These are phyloP conservation scores for Rhododendron kiyosumense DNA, from an alignment of 148 eudicot genomes.

Conservation along the genomic window DNA sequence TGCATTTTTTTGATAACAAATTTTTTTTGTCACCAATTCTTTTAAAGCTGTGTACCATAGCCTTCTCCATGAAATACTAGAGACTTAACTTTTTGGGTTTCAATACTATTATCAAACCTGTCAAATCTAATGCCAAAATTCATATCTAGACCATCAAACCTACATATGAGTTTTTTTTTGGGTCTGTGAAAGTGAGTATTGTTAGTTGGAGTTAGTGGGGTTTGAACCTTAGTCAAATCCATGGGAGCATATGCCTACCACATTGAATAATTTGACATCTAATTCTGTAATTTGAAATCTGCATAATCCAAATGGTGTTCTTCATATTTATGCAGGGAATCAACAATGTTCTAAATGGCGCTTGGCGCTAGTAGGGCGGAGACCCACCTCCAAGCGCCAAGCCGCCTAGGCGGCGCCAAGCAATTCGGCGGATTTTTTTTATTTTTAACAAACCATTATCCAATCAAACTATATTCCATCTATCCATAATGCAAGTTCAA, in stretches of 20 bases:
- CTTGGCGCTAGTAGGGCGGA: no score
- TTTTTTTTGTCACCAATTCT: neutral
- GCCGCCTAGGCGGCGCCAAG: no score
- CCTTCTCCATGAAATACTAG: neutral
- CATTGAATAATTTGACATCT: neutral
- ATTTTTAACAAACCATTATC: no score
- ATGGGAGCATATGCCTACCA: neutral
- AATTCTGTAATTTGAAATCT: neutral
- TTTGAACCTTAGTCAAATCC: neutral
- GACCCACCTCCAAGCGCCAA: no score
- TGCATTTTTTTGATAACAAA: neutral
- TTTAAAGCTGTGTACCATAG: neutral
- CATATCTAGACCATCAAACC: neutral
- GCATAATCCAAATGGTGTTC: neutral
- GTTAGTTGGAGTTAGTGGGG: neutral
- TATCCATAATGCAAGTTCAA: no score
- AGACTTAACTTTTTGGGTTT: neutral
- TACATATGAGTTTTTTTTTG: neutral
- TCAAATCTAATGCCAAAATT: neutral
- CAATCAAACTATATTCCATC: no score
- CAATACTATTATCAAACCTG: neutral
- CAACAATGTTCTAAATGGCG: no score
- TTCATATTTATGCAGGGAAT: constrained; percentile 26
- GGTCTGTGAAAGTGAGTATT: no score
- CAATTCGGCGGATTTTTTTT: no score